Percentiles rank a stretch among this genome's conserved stretches.
Conservation (phyloP, 257 asterid species). For the Plantago major region DNA sequence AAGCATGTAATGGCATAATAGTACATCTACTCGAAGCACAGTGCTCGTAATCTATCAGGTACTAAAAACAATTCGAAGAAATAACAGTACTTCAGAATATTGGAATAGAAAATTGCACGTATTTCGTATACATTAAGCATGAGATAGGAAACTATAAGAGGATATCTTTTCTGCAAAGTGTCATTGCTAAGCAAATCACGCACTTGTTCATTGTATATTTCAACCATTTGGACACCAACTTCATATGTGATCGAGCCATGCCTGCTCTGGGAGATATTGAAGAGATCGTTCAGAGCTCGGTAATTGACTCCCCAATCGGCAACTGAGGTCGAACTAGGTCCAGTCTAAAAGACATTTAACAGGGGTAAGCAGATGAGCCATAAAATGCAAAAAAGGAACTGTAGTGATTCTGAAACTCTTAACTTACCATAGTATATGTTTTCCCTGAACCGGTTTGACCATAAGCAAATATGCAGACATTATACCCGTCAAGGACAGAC, state of each 20-base stretch:
- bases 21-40: background rate
- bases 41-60: background rate
- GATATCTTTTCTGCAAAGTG: slow-evolving; percentile 80
- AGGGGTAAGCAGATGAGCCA: slow-evolving; percentile 18
- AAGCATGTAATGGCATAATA: background rate
- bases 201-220: slow-evolving; percentile 93
- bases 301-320: slow-evolving; percentile 94
- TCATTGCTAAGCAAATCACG: slow-evolving; percentile 77
- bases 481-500: slow-evolving; percentile 93
- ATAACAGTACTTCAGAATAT: background rate
- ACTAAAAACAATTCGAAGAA: background rate
- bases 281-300: slow-evolving; percentile 92
- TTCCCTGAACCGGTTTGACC: slow-evolving; percentile 99
- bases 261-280: slow-evolving; percentile 70
- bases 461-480: slow-evolving; percentile 94
- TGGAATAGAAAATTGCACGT: slow-evolving; percentile 4
- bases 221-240: slow-evolving; percentile 94
- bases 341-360: slow-evolving; percentile 48
- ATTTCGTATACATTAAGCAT: slow-evolving; percentile 9
- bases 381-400: slow-evolving; percentile 11
- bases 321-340: slow-evolving; percentile 68
- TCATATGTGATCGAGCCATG: slow-evolving; percentile 68
- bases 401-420: slow-evolving; percentile 7
- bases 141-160: slow-evolving; percentile 28
- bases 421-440: slow-evolving; percentile 87